These are phyloP conservation scores for Nemania bipapillata DNA, from an alignment of 2,329 filamentous ascomycete species.

Conservation along the genomic window DNA sequence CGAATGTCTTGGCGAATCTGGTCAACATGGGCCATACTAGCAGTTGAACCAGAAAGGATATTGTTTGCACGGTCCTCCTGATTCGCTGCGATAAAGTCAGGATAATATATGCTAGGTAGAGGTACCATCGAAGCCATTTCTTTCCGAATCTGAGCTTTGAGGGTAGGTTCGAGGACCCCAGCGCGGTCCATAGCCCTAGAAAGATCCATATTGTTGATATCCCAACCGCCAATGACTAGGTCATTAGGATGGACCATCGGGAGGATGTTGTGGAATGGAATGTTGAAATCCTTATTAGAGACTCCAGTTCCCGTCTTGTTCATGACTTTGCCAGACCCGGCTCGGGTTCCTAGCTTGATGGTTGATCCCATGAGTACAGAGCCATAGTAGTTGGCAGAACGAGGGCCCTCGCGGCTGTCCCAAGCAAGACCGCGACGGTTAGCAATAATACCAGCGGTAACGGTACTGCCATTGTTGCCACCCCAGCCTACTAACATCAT, in stretches of 20 bases:
- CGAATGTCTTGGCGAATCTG: conserved; percentile 92
- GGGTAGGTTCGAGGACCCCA: conserved; percentile 90
- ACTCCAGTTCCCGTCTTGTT: too few species aligned
- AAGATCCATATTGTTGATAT: conserved; percentile 91
- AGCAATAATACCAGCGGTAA: conserved; percentile 95
- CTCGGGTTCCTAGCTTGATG: conserved; percentile 92
- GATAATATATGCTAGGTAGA: conserved; percentile 96
- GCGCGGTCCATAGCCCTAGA: conserved; percentile 95
- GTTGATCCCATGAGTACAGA: conserved; percentile 97
- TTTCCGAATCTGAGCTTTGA: conserved; percentile 90
- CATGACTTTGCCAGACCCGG: conserved; percentile 79
- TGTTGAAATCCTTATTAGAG: conserved; percentile 98
- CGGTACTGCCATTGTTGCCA: conserved; percentile 97
- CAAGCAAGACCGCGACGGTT: conserved; percentile 87
- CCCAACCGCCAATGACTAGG: conserved; percentile 94
- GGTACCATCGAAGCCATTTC: conserved; percentile 91
- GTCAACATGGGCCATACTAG: conserved; percentile 87
- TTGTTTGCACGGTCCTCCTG: conserved; percentile 98
- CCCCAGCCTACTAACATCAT: conserved; percentile 98
- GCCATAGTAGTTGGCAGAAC: conserved; percentile 94
- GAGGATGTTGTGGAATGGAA: conserved; percentile 92
- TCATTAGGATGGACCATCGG: conserved; percentile 98
- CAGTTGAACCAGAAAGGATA: conserved; percentile 82
- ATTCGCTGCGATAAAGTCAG: conserved; percentile 98
- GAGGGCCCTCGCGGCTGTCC: conserved; percentile 92